Base-by-base conservation (phyloP, 2,329 filamentous ascomycete species). In the Monosporascus sp. region DNA sequence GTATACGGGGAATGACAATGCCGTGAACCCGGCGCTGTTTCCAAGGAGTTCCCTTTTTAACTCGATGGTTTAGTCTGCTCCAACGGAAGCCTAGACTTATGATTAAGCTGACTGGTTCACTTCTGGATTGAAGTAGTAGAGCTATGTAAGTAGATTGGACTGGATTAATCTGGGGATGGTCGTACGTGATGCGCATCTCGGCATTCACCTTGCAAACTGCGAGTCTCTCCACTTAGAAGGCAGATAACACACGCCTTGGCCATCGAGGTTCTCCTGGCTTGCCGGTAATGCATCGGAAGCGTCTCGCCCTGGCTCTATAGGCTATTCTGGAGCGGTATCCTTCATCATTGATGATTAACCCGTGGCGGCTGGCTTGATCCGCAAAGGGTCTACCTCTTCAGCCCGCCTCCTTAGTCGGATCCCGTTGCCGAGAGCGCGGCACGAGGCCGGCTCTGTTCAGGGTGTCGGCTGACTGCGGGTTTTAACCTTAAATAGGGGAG, bases 121-220 rank as follows among this genome's bases (percentile, higher is more conserved):
- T 24, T 7, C 11, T 14, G 2, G 20, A 22, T 18, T 44, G 41
- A 44, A 44, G 20, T 24, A 44, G 20, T 44, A 39, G 25, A 52
- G 37, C 17, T 41, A 20, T 31, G 47, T 37, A 55, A 39, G 49
- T 47, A 41, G 48, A 39, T 43, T 37, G 46, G 52, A 51, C 48
- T 39, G 51, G 53, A 51, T 52, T 47, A 44, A 44, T 44, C 51
- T 54, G 38, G 48, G 31, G 52, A 50, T 50, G 44, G 39, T 44
- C 43, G 50, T 50, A 43, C 44, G 52, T 35, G 27, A 59, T 65
- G 63, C 62, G 61, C 49, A 41, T 37, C 41, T 64, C 61, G 63
- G 63, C 52, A 38, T 47, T 52, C 50, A 43, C 43, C 9, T 31
- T 53, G 50, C 38, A 54, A 41, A 49, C 14, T 18, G 20, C 20